Conservation (phyloP, 2,329 filamentous ascomycete species). For the Aspergillus fructus region DNA sequence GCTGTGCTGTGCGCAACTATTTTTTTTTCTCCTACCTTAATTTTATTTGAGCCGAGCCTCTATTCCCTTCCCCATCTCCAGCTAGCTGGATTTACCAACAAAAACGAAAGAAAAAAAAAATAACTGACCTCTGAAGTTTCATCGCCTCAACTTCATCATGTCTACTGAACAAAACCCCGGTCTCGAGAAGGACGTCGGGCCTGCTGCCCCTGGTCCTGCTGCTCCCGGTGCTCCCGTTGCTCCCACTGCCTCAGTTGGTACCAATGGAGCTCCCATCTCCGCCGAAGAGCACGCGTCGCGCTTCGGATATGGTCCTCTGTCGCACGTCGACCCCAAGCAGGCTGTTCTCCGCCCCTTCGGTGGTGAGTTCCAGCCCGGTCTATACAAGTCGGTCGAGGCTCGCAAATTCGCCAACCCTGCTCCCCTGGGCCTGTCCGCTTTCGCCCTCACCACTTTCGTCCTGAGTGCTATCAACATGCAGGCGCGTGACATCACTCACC, state of each 20-base stretch:
- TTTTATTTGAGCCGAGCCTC: conserved; percentile 22
- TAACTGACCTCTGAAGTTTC: not conserved
- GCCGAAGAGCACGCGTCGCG: conserved; percentile 30
- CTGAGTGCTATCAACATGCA: conserved; percentile 72
- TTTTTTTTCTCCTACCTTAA: conserved; percentile 11
- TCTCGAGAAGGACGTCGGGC: conserved; percentile 34
- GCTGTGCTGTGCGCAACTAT: conserved; percentile 30
- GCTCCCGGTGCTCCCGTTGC: conserved; percentile 16
- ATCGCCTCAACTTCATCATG: conserved; percentile 22
- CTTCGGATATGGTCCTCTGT: conserved; percentile 53
- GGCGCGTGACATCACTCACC: conserved; percentile 59
- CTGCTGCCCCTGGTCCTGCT: conserved; percentile 7
- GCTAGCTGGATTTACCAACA: conserved; percentile 26
- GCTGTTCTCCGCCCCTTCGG: conserved; percentile 62
- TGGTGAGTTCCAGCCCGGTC: conserved; percentile 71
- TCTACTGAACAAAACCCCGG: conserved; percentile 24
- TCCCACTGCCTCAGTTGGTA: not conserved
- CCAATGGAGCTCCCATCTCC: not conserved
- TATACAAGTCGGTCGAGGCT: conserved; percentile 61
- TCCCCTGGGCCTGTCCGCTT: conserved; percentile 73
- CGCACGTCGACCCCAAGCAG: conserved; percentile 48
- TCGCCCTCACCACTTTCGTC: conserved; percentile 81
- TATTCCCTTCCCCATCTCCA: conserved; percentile 20
- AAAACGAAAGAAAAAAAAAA: conserved; percentile 3
- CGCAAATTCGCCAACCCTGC: conserved; percentile 79